phyloP scores from a whole-genome alignment of 257 asterid genomes.

The Fraxinus quadrangulata region DNA sequence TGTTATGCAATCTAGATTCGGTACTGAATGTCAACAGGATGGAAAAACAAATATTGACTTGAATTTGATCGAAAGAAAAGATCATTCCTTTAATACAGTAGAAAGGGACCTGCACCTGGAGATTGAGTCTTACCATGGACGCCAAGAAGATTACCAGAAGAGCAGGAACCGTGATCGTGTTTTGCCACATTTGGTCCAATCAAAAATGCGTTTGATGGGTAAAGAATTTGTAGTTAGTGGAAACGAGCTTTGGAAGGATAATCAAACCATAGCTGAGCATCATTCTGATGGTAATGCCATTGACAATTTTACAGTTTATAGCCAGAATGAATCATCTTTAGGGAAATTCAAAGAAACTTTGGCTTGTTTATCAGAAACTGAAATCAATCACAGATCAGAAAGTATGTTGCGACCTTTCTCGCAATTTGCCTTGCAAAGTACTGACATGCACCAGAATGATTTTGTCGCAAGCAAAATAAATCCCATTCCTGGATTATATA shows the following conservation, averaged over 20 bases:
- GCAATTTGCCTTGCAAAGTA: conserved; percentile 31
- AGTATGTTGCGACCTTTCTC: conserved; percentile 31
- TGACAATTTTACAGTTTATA: conserved; percentile 20
- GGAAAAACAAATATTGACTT: conserved; percentile 29
- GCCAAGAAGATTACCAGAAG: conserved; percentile 35
- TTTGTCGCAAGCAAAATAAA: conserved; percentile 33
- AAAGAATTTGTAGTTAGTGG: conserved; percentile 57
- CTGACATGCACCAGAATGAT: conserved; percentile 29
- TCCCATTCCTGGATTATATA: conserved; percentile 30
- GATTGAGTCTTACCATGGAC: conserved; percentile 24
- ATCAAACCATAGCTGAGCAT: conserved; percentile 39
- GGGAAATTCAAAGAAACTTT: conserved; percentile 39
- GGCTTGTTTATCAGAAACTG: conserved; percentile 37
- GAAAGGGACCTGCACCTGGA: conserved; percentile 25
- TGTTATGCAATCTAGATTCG: conserved; percentile 43
- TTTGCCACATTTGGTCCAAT: conserved; percentile 25
- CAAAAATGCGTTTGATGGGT: conserved; percentile 84
- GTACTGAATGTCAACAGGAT: conserved; percentile 32
- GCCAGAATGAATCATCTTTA: conserved; percentile 36
- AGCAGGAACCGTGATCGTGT: conserved; percentile 31
- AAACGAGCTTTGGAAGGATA: conserved; percentile 49
- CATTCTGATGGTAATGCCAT: conserved; percentile 25
- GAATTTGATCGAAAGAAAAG: conserved; percentile 24
- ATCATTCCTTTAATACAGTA: conserved; percentile 28
- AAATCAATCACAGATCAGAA: conserved; percentile 35